A percentile compares a stretch with the other conserved stretches of the same genome.
Conservation (phyloP, 2,329 filamentous ascomycete species). For the Colletotrichum navitas region DNA sequence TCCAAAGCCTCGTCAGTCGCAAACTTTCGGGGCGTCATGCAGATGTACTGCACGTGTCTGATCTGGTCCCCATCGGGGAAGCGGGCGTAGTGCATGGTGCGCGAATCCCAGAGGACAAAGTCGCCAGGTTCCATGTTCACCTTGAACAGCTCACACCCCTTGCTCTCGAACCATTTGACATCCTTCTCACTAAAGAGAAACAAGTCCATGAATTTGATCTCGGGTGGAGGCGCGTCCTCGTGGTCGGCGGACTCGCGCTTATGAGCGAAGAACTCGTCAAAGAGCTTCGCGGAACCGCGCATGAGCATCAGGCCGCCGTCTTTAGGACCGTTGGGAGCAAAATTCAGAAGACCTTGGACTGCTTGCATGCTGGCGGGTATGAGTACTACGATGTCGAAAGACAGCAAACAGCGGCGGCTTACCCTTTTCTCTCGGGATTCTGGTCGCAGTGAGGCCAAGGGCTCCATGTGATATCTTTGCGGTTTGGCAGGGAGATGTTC, state of each 20-base stretch:
- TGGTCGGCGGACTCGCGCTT: conserved; percentile 47
- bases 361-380: conserved; percentile 45
- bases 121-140: conserved; percentile 44
- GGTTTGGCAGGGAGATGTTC: conserved; percentile 58
- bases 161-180: conserved; percentile 43
- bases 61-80: conserved; percentile 53
- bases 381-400: background rate
- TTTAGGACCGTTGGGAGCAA: conserved; percentile 57
- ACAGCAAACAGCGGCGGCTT: conserved; percentile 19
- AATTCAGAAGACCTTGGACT: conserved; percentile 60
- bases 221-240: conserved; percentile 50
- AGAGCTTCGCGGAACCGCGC: conserved; percentile 56
- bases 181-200: conserved; percentile 58
- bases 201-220: conserved; percentile 53
- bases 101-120: conserved; percentile 53
- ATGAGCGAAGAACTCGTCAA: conserved; percentile 59
- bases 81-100: conserved; percentile 45
- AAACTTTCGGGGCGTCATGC: conserved; percentile 53
- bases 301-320: conserved; percentile 62
- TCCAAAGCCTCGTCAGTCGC: conserved; percentile 48
- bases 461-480: conserved; percentile 53
- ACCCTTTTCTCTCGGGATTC: conserved; percentile 55
- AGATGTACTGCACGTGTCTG: conserved; percentile 53
- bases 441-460: conserved; percentile 62
- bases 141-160: conserved; percentile 42